A percentile compares a stretch with the other conserved stretches of the same genome.
phyloP scores from a whole-genome alignment of 495 filamentous ascomycete species.

The Penicillium samsonianum region DNA sequence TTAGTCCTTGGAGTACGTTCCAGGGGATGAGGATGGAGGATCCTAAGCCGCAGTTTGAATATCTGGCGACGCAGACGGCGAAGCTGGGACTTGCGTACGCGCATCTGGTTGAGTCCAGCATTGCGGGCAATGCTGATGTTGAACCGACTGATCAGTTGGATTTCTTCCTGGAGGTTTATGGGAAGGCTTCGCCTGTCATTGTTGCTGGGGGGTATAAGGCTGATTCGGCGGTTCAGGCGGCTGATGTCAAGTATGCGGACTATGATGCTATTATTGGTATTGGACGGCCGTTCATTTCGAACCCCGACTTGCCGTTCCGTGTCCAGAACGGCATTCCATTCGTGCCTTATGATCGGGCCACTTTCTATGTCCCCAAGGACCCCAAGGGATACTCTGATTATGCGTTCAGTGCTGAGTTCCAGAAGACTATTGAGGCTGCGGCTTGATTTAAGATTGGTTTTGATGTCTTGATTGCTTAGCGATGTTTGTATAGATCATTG shows the following conservation, averaged over 20 bases:
- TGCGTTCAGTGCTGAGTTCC: conserved; percentile 42
- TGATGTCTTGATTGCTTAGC: conserved; percentile 17
- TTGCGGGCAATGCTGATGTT: conserved; percentile 47
- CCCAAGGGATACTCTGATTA: conserved; percentile 66
- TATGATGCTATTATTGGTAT: conserved; percentile 57
- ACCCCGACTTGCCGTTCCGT: conserved; percentile 68
- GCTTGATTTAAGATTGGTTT: conserved; percentile 20
- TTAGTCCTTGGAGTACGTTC: conserved; percentile 65
- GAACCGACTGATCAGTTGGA: conserved; percentile 51
- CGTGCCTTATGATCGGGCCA: conserved; percentile 54
- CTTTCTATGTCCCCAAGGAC: conserved; percentile 57
- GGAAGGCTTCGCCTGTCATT: conserved; percentile 54
- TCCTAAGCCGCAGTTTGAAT: conserved; percentile 61
- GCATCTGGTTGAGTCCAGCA: conserved; percentile 61
- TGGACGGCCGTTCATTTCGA: conserved; percentile 68
- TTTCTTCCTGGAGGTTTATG: conserved; percentile 46
- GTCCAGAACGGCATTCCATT: conserved; percentile 58
- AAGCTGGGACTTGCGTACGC: conserved; percentile 62
- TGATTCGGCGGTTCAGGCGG: conserved; percentile 48
- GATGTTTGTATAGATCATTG: conserved; percentile 8
- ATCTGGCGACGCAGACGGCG: conserved; percentile 56
- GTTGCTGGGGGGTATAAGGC: conserved; percentile 60
- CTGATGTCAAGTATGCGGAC: conserved; percentile 55
- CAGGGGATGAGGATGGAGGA: conserved; percentile 70
- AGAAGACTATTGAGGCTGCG: conserved; percentile 28